Conservation (phyloP, 2,329 filamentous ascomycete genomes). For the Stemphylium vesicarium region DNA sequence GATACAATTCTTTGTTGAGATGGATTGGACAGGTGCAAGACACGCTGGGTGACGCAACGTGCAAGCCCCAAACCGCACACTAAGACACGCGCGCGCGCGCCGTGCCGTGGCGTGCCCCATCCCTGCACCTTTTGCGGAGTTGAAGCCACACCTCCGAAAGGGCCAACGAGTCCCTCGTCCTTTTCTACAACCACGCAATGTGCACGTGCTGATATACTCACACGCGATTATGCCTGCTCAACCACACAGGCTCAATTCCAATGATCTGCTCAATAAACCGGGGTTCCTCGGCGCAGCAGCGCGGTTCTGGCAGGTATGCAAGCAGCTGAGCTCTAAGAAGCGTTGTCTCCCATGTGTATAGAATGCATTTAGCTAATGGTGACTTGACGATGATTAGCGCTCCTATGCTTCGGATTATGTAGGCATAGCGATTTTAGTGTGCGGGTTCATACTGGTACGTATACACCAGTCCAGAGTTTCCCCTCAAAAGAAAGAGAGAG, state of each 20-base stretch:
- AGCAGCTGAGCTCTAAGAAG: not conserved
- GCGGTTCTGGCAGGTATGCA: conserved; percentile 57
- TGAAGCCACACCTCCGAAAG: conserved; percentile 28
- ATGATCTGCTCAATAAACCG: conserved; percentile 35
- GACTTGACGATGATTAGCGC: conserved; percentile 57
- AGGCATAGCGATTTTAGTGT: conserved; percentile 73
- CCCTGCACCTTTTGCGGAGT: conserved; percentile 26
- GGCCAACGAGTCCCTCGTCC: not conserved
- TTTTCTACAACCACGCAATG: conserved; percentile 15
- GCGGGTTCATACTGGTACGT: conserved; percentile 68
- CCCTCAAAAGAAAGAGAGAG: not conserved
- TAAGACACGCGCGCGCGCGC: not conserved
- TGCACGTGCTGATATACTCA: conserved; percentile 14
- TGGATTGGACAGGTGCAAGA: too few species aligned
- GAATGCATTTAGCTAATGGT: not conserved
- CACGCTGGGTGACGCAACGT: not conserved
- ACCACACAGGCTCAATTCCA: conserved; percentile 32
- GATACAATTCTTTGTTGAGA: too few species aligned
- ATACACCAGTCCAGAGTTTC: not conserved
- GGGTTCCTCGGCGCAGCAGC: conserved; percentile 56
- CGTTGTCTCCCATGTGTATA: not conserved
- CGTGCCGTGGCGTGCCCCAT: conserved; percentile 3
- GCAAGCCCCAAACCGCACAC: not conserved
- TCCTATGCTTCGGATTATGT: conserved; percentile 91
- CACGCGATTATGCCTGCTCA: conserved; percentile 39